These are phyloP conservation scores for Russula abietina DNA, from an alignment of 768 basidiomycete genomes.

Conservation along the genomic window DNA sequence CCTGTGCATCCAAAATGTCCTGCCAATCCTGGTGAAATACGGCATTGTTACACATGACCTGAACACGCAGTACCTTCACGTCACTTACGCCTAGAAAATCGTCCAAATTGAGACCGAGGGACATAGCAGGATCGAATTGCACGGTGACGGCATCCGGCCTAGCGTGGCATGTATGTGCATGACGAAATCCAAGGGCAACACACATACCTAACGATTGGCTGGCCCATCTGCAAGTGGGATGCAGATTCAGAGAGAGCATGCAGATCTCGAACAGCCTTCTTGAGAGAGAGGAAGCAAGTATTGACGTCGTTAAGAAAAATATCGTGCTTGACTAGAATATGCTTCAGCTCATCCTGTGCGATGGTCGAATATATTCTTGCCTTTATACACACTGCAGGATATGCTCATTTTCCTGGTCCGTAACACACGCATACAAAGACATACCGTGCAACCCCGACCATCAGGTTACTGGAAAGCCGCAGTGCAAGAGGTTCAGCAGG, in stretches of 20 bases:
- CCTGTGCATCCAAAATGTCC: slow-evolving; percentile 17
- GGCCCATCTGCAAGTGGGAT: slow-evolving; percentile 63
- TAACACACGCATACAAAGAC: slow-evolving; percentile 25
- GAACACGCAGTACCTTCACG: background rate
- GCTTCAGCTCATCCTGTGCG: background rate
- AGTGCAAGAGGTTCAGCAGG: slow-evolving; percentile 85
- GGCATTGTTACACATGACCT: background rate
- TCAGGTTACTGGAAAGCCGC: slow-evolving; percentile 78
- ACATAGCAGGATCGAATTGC: slow-evolving; percentile 26
- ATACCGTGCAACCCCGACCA: slow-evolving; percentile 86
- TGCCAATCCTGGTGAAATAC: slow-evolving; percentile 18
- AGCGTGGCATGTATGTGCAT: slow-evolving; percentile 1
- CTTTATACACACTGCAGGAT: slow-evolving; percentile 43
- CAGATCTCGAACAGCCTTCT: slow-evolving; percentile 69
- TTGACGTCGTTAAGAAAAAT: slow-evolving; percentile 77
- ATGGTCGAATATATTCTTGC: slow-evolving; percentile 27
- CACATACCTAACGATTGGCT: slow-evolving; percentile 56
- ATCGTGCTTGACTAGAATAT: slow-evolving; percentile 67
- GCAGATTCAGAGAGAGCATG: slow-evolving; percentile 41
- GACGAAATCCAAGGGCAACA: background rate
- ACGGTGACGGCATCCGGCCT: slow-evolving; percentile 35
- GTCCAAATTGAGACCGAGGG: slow-evolving; percentile 28
- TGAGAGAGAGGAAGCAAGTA: slow-evolving; percentile 67
- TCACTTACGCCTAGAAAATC: slow-evolving; percentile 21
- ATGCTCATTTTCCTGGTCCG: background rate